Base-by-base conservation (phyloP, 495 filamentous ascomycete genomes). In the Letharia lupina region DNA sequence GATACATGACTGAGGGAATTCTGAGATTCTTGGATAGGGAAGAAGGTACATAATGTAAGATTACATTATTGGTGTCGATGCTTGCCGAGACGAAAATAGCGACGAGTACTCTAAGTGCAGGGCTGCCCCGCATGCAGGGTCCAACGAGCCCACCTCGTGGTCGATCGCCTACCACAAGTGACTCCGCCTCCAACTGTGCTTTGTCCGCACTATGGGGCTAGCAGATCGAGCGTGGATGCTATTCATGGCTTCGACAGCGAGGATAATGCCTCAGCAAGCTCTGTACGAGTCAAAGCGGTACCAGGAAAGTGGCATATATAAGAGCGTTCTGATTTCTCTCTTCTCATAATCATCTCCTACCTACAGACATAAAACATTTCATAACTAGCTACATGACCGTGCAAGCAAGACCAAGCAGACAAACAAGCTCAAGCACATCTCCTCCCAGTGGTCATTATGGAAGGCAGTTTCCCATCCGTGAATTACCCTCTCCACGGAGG, bases 261-360 rank as follows among this genome's bases (percentile, higher is more conserved):
- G 10, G 16, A 3, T 20, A 57, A 37, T 37, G 15, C 4, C 54
- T 37, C 15, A 10, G 33, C 33, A 18, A 56, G 13, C n/a, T 52
- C 48, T 52, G 10, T 28, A 28, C 3, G 8, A 12, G 9, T 23
- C 28, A 28, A 16, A 28, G 4, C 12, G n/a, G 9, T 28, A 50
- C 47, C 20, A 50, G 47, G 47, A 64, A 9, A 39, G 15, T 44
- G 62, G 50, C 62, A 64, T 64, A 64, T 64, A 42, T 52, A 52
- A 10, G 31, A 52, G n/a, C 23, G 16, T 52, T 28, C 20, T 1
- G 45, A 28, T 52, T 11, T 28, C 23, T 28, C 48, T 28, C 23
- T 28, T 52, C 13, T 12, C 6, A 33, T 31, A 2, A 13, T 12
- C 28, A 54, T 54, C 4, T 31, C 1, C 50, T 33, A 31, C 28